phyloP scores from a whole-genome alignment of 1,284 basidiomycete species.

The Binderoboletus segoi region DNA sequence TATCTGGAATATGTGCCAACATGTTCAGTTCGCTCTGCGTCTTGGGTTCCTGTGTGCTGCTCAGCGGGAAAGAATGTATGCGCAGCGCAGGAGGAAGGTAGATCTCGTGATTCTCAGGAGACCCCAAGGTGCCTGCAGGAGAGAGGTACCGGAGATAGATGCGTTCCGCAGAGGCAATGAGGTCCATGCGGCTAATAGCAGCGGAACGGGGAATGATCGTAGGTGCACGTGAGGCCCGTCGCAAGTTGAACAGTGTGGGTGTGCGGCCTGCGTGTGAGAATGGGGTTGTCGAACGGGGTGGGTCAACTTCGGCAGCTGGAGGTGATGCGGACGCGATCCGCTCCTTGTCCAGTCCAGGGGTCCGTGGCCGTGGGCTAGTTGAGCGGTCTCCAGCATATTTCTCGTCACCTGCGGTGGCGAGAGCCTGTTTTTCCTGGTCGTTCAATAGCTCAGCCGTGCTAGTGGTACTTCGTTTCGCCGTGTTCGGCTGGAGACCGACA shows the following conservation, averaged over 20 bases:
- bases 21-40: constrained; percentile 70
- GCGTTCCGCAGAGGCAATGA: constrained; percentile 92
- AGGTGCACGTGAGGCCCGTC: constrained; percentile 78
- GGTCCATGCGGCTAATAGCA: constrained; percentile 87
- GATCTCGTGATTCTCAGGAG: constrained; percentile 84
- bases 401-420: constrained; percentile 54
- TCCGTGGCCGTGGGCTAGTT: constrained; percentile 48
- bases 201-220: constrained; percentile 88
- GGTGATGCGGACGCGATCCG: constrained; percentile 51
- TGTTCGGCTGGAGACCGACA: constrained; percentile 69
- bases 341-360: constrained; percentile 48
- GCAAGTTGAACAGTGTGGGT: constrained; percentile 69
- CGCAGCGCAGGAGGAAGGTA: constrained; percentile 89
- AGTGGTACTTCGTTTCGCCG: constrained; percentile 71
- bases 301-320: constrained; percentile 43
- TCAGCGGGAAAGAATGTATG: constrained; percentile 78
- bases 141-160: constrained; percentile 94
- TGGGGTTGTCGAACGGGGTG: constrained; percentile 72
- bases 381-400: constrained; percentile 50
- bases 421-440: constrained; percentile 66
- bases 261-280: constrained; percentile 75
- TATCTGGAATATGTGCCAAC: constrained; percentile 91
- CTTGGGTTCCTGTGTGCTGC: constrained; percentile 69
- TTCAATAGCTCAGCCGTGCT: constrained; percentile 68
- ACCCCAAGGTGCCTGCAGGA: constrained; percentile 65